Evolutionary conservation across 1,284 basidiomycete species (phyloP).

Genomic region (Phaffia rhodozyma): DNA sequence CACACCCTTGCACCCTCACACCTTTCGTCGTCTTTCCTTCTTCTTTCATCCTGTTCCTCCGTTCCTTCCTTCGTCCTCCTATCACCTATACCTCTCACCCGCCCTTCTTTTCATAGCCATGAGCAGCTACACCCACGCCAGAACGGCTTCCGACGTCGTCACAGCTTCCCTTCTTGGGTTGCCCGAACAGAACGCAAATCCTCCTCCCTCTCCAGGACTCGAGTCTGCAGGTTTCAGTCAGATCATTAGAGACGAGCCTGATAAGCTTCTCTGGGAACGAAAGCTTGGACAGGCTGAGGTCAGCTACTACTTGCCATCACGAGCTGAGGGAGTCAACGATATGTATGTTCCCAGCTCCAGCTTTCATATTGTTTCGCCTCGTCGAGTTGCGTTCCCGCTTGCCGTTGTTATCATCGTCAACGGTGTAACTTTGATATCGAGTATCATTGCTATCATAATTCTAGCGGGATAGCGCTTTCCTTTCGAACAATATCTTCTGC

Average conservation of each 20-base stretch:
- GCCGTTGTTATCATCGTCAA: too few species aligned
- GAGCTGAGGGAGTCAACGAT: conserved; percentile 61
- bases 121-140: conserved; percentile 10
- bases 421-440: too few species aligned
- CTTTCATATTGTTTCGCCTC: not conserved
- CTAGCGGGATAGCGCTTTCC: not conserved
- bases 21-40: too few species aligned
- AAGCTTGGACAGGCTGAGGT: conserved; percentile 15
- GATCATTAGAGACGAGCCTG: not conserved
- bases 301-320: conserved; percentile 53
- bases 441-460: not conserved
- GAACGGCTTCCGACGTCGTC: conserved; percentile 14
- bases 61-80: too few species aligned
- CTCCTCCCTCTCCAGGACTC: conserved; percentile 12
- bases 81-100: not conserved
- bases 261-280: conserved; percentile 5
- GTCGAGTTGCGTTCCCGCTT: too few species aligned
- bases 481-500: not conserved
- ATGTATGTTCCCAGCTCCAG: conserved; percentile 42
- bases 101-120: not conserved
- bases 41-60: too few species aligned
- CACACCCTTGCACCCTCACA: too few species aligned
- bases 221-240: not conserved
- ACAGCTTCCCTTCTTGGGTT: conserved; percentile 11
- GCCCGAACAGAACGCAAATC: conserved; percentile 8